Conservation (phyloP, 2,329 filamentous ascomycete species). For the Neofusicoccum umdonicola region DNA sequence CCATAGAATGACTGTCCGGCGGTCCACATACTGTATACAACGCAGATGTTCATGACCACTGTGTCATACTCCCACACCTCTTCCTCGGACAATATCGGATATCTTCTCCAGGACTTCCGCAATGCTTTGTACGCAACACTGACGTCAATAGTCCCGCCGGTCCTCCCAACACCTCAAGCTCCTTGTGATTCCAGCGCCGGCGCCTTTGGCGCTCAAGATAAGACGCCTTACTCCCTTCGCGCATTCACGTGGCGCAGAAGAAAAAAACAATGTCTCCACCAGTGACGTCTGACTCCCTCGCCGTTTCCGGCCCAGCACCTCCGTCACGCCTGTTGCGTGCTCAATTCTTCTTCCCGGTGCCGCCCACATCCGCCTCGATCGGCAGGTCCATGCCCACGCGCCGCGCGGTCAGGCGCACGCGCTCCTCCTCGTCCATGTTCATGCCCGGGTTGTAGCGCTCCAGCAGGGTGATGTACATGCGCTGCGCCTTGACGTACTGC, state of each 20-base stretch:
- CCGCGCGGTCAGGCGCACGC: constrained; percentile 77
- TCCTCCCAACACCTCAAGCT: not conserved
- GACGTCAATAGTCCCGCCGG: not conserved
- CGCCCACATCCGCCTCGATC: constrained; percentile 14
- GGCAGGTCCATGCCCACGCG: constrained; percentile 90
- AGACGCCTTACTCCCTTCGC: not conserved
- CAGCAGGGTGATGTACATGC: constrained; percentile 74
- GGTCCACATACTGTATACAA: no score
- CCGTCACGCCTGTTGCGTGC: not conserved
- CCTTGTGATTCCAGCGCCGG: not conserved
- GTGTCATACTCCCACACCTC: not conserved
- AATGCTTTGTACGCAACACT: not conserved
- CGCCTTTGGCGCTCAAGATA: not conserved
- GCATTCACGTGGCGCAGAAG: not conserved
- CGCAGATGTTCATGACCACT: not conserved
- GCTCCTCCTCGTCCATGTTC: constrained; percentile 80
- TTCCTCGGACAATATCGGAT: not conserved
- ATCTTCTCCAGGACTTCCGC: not conserved
- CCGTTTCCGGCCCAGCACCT: not conserved
- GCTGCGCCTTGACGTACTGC: constrained; percentile 79
- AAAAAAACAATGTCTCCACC: not conserved
- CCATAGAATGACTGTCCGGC: no score
- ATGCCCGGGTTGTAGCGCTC: constrained; percentile 94
- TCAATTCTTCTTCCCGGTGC: not conserved
- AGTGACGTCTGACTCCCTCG: not conserved